Base-by-base conservation (phyloP, 768 basidiomycete species). In the Hericium rajendrae region DNA sequence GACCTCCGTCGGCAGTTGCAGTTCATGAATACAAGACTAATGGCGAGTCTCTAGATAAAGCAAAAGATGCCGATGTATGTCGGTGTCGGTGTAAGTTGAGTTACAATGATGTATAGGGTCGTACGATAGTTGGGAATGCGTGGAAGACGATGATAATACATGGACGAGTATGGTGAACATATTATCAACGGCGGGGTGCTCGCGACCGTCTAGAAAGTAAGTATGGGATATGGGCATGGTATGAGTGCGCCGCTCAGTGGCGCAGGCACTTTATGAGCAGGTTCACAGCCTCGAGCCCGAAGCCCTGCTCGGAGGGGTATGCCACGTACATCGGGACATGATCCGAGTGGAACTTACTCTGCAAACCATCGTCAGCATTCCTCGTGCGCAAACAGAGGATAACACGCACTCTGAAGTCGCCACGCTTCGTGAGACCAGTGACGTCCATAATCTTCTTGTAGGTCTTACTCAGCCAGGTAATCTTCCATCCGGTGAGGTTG, bases 401-500 rank as follows among this genome's bases (percentile, higher is more conserved):
- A 15, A 53, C 13, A 20, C 51, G 6, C 32, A 53, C 51, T 38
- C 51, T 38, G 11, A 53, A 53, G 32, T 53, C 51, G 51, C 51
- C 32, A 16, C 38, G 32, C 11, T 28, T n/a, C 32, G 32, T 53
- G n/a, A 79, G 63, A 43, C 74, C 74, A 0, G 77, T 72, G 0
- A 70, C 66, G 20, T 65, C 64, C 0, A 73, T 68, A 20, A 81
- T 72, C 24, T 69, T 71, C n/a, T 68, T 64, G 56, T 79, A 81
- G 0, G 74, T 73, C 62, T 73, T 74, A 32, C 69, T 69, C 38
- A 81, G 66, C 56, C 73, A 73, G 2, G 67, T 72, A 24, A 80
- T 70, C 59, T 72, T 76, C 75, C 76, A 77, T 5, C 76, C 77
- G 37, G 74, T 70, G 49, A 80, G 64, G 60, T 80, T 79, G 52